Base-by-base conservation (phyloP, 1,284 basidiomycete genomes). In the Melampsora larici-populina region DNA sequence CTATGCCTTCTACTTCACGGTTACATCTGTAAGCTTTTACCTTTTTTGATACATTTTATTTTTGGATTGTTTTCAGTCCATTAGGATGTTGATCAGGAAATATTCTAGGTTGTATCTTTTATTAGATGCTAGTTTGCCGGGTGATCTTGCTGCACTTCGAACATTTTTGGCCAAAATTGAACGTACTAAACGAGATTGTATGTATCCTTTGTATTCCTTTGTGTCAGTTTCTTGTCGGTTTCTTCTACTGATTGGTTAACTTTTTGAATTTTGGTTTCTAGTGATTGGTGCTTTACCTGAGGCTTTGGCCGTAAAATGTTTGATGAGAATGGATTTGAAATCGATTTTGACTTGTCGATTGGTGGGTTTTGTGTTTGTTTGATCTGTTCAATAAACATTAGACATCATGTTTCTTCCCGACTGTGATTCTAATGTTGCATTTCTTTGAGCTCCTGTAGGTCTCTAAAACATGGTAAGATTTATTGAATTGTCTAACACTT, bases 231-330 rank as follows among this genome's bases (percentile, higher is more conserved):
- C n/a, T 40, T 40, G 18, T 7, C 43, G 31, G 29, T 67, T 5
- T 29, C 17, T 36, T 36, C 18, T 29, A 24, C 43, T 8, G 33
- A 2, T 67, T 33, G 13, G 33, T 18, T 21, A 13, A 55, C 51
- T 9, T 36, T 36, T 36, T 3, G 36, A 36, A 4, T 36, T 36
- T 9, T 68, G 7, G 40, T 24, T 17, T 70, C 40, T 26, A 77
- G 74, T 77, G 26, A 77, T 77, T 24, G 51, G 51, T 15, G 33
- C 58, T 48, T 51, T 77, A n/a, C 74, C 74, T 18, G 51, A 77
- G 13, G 40, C 58, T 29, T 58, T 77, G 9, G 26, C 74, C 21
- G 55, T 77, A 29, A 26, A 51, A 48, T 77, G 74, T 40, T 63
- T 77, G 26, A 64, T 77, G 6, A 31, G 67, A 26, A 46, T 77